Evolutionary conservation across 108 stramenopile species (phyloP), one percentile per base, ranked within the genome.

Genomic region (Tribonema minus): DNA sequence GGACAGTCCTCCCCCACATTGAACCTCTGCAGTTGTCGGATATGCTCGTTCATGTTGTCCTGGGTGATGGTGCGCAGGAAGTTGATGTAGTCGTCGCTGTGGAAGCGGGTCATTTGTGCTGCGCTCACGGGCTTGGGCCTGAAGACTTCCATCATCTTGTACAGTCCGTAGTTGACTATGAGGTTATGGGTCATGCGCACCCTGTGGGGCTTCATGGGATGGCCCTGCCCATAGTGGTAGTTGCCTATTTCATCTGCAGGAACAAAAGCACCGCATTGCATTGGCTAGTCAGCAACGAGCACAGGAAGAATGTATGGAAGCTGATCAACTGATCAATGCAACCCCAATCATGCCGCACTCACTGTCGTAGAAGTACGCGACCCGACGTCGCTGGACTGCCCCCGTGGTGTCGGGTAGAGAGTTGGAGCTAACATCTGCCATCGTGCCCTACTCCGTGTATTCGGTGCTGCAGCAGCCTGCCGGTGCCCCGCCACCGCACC

Each of bases 1-100:
- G 98, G 98, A 75, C 98, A 99, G 82, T 99, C 98, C 81, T 99
- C 98, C 66, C 98, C 98, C 37, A 99, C 98, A 70, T 97, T 97
- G 81, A 99, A 88, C 30, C 85, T 71, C 58, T 81, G 84, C 37
- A 94, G 85, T 68, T 93, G 82, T n/a, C 76, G 59, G 9, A 82
- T 61, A 74, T 84, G 75, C 68, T 84, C 81, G 37, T 86, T 82
- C 94, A 98, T 96, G 82, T 99, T 99, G 78, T 99, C 98, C 32
- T 96, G 98, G 5, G 95, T 95, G 60, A 99, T 95, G 39, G 92
- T 91, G 66, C 92, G 86, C 39, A 99, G 90, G 68, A 99, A 99
- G 72, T 99, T 96, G 84, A 99, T 92, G 92, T 99, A 99, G 80
- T 99, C 98, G 74, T 98, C 96, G 40, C 90, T 89, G 77, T 99